These are phyloP conservation scores for Entomortierella parvispora DNA, from an alignment of 192 early-diverging fungal genomes.

Conservation along the genomic window DNA sequence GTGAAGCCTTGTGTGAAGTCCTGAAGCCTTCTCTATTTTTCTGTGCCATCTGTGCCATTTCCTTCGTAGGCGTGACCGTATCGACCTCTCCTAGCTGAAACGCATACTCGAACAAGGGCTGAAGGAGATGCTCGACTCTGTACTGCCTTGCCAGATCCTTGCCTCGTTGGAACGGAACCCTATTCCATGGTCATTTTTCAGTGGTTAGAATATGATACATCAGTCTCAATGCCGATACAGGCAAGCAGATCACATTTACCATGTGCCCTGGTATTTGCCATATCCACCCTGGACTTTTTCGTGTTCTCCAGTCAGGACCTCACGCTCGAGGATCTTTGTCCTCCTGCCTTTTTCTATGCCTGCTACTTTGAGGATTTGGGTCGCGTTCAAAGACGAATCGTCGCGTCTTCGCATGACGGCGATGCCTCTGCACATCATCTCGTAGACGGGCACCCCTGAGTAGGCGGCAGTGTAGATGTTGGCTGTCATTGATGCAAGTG, in stretches of 20 bases:
- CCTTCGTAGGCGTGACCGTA: constrained; percentile 57
- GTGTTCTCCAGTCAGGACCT: constrained; percentile 81
- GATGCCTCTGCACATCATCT: constrained; percentile 75
- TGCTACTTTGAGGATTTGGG: constrained; percentile 93
- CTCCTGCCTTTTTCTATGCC: constrained; percentile 86
- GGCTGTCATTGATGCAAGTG: constrained; percentile 27
- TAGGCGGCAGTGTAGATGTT: constrained; percentile 67
- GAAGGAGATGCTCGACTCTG: constrained; percentile 73
- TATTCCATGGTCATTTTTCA: constrained; percentile 33
- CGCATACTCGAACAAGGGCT: constrained; percentile 86
- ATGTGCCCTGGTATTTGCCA: constrained; percentile 94
- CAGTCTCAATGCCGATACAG: not conserved
- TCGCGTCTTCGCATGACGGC: constrained; percentile 84
- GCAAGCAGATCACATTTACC: constrained; percentile 54
- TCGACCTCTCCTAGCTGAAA: constrained; percentile 59
- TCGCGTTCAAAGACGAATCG: constrained; percentile 90
- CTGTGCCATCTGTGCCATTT: constrained; percentile 48
- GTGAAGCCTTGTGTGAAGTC: constrained; percentile 9
- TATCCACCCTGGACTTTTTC: constrained; percentile 98
- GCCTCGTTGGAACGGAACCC: constrained; percentile 90
- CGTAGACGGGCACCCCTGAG: constrained; percentile 80
- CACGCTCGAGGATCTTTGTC: constrained; percentile 90
- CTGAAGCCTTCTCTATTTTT: constrained; percentile 7
- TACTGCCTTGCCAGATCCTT: constrained; percentile 86
- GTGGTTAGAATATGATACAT: too few relatives aligned